Evolutionary conservation across 305 asterid species (phyloP), one percentile per base, ranked within the genome.

Genomic region (Coffea humblotiana): DNA sequence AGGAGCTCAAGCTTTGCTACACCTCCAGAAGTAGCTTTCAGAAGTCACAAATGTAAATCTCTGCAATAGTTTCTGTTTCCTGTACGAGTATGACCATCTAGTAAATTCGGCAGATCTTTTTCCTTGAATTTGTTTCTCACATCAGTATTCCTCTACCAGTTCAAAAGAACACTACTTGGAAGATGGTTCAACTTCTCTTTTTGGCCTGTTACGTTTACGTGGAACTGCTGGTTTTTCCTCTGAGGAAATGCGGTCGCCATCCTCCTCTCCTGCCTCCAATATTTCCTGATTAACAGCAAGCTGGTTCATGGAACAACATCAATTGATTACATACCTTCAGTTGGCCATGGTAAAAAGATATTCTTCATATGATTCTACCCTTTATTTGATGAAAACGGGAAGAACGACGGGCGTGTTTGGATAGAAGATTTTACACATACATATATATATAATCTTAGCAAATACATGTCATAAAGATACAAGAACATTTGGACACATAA

Each of bases 121-220:
- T 11, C 21, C 76, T 48, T 56, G 45, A 51, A 56, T 56, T 18
- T 56, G 76, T 32, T 72, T 48, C 76, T 72, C 25, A 35, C 15
- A 60, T 11, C 47, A 54, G 45, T 16, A 52, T 29, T 43, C 4
- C 16, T 37, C 67, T 29, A 21, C 23, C 25, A n/a, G 13, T 78
- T 63, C 12, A 19, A 32, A 19, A 23, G 4, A 69, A 48, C 18
- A 10, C 68, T 58, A 58, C 73, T 56, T 60, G 51, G 76, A 69
- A 78, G 83, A 74, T 4, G 78, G 66, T 73, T 81, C 80, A 25
- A 71, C 76, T 81, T 81, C 77, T 76, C 83, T 72, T 29, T 81
- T 81, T 29, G 83, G 83, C 67, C 83, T 64, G 45, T 81, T 81
- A 47, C 83, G 83, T 43, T 65, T 81, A 48, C 80, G 83, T 27